A percentile compares a stretch with the other conserved stretches of the same genome.
phyloP scores from a whole-genome alignment of 257 asterid species.

The Solanum sejunctum region DNA sequence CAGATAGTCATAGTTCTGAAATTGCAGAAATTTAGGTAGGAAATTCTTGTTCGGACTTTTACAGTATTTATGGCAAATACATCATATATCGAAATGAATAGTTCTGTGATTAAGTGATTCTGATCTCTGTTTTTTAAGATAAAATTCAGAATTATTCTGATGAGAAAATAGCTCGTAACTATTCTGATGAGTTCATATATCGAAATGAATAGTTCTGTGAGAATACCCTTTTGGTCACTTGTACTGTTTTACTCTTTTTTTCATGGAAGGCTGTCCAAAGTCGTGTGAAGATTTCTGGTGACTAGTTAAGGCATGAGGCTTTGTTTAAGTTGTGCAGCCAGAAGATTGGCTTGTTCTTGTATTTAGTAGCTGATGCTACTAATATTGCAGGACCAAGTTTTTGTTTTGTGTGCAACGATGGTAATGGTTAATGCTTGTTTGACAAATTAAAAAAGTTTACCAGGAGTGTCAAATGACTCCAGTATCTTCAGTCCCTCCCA shows the following conservation, averaged over 20 bases:
- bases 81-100: background rate
- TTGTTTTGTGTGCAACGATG: background rate
- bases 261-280: background rate
- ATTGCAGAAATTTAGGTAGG: background rate
- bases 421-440: background rate
- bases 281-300: background rate
- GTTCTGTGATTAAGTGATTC: background rate
- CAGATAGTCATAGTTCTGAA: background rate
- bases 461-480: background rate
- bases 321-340: background rate
- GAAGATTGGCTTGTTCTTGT: background rate
- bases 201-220: background rate
- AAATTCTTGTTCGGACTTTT: background rate
- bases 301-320: background rate
- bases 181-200: background rate
- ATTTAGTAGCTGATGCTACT: background rate
- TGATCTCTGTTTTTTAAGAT: background rate
- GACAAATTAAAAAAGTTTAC: background rate
- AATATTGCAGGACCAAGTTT: background rate
- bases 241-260: background rate
- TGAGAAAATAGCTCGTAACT: background rate
- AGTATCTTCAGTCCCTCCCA: background rate
- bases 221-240: background rate
- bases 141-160: background rate
- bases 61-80: background rate